Percentiles rank a stretch among this genome's conserved stretches.
These are phyloP conservation scores for Coemansia sp. DNA, from an alignment of 192 early-diverging fungal genomes.

Conservation along the genomic window DNA sequence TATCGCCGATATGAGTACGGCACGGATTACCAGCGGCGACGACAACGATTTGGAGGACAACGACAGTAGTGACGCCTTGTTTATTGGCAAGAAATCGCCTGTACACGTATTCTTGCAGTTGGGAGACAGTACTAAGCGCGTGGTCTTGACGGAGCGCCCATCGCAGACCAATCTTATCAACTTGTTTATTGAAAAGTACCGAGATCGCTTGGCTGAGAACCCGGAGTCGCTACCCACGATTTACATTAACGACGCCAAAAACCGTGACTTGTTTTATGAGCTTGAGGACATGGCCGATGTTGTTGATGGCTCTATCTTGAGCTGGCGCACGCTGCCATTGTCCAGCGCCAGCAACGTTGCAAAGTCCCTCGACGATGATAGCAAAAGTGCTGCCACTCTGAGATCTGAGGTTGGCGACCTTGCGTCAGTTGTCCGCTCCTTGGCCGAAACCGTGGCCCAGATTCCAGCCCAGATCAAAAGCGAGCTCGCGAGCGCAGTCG, in stretches of 20 bases:
- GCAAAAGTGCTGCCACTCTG: neutral
- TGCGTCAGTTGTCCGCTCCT: slow-evolving; percentile 23
- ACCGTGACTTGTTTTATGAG: slow-evolving; percentile 60
- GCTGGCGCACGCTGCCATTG: slow-evolving; percentile 32
- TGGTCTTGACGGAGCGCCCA: slow-evolving; percentile 54
- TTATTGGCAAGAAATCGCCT: neutral
- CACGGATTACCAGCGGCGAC: slow-evolving; percentile 16
- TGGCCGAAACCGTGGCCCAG: slow-evolving; percentile 53
- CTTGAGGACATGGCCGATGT: slow-evolving; percentile 65
- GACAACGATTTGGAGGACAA: slow-evolving; percentile 3
- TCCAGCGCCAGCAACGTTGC: neutral
- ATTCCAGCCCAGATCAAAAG: slow-evolving; percentile 56
- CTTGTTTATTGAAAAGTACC: slow-evolving; percentile 74
- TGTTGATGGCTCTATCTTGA: slow-evolving; percentile 54
- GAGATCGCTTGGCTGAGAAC: slow-evolving; percentile 60
- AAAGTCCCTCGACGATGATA: slow-evolving; percentile 1
- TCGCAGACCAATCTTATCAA: slow-evolving; percentile 62
- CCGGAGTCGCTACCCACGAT: slow-evolving; percentile 62
- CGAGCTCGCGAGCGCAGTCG: slow-evolving; percentile 26
- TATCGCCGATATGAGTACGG: slow-evolving; percentile 49
- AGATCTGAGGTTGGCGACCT: neutral
- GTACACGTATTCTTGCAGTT: slow-evolving; percentile 61
- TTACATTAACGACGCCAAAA: slow-evolving; percentile 62
- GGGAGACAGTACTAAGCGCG: slow-evolving; percentile 62
- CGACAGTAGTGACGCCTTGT: slow-evolving; percentile 8